These are phyloP conservation scores for Elsinoe ampelina DNA, from an alignment of 2,329 filamentous ascomycete species.

Conservation along the genomic window DNA sequence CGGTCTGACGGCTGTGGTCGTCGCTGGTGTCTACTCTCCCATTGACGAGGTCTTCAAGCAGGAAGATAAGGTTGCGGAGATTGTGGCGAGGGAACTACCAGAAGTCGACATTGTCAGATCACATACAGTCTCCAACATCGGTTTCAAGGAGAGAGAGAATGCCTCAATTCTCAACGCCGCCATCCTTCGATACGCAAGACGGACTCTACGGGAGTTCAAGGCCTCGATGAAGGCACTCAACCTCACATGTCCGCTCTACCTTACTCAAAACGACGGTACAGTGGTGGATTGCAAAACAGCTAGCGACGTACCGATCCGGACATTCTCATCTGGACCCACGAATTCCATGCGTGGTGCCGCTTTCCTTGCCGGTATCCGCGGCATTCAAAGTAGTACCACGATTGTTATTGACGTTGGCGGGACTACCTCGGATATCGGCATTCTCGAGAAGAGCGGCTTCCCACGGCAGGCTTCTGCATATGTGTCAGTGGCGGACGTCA, in stretches of 20 bases:
- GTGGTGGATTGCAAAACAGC: slow-evolving; percentile 40
- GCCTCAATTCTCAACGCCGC: slow-evolving; percentile 43
- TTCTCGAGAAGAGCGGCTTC: slow-evolving; percentile 51
- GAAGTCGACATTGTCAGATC: slow-evolving; percentile 43
- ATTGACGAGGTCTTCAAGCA: slow-evolving; percentile 46
- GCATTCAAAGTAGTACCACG: slow-evolving; percentile 24
- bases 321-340: slow-evolving; percentile 44
- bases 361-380: slow-evolving; percentile 39
- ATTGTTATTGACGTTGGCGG: slow-evolving; percentile 59
- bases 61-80: slow-evolving; percentile 41
- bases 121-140: slow-evolving; percentile 42
- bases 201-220: slow-evolving; percentile 39
- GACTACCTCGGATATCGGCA: slow-evolving; percentile 55
- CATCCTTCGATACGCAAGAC: slow-evolving; percentile 38
- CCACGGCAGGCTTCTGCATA: slow-evolving; percentile 53
- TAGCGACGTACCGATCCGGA: slow-evolving; percentile 41
- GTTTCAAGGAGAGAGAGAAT: slow-evolving; percentile 44
- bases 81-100: slow-evolving; percentile 40
- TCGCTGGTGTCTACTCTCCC: slow-evolving; percentile 50
- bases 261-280: slow-evolving; percentile 46
- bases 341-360: slow-evolving; percentile 49
- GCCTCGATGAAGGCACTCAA: slow-evolving; percentile 37
- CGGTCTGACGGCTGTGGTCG: slow-evolving; percentile 40
- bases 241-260: slow-evolving; percentile 40
- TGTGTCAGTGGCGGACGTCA: slow-evolving; percentile 51